Base-by-base conservation (phyloP, 306 rosid genomes). In the Pyrus bretschneideri region DNA sequence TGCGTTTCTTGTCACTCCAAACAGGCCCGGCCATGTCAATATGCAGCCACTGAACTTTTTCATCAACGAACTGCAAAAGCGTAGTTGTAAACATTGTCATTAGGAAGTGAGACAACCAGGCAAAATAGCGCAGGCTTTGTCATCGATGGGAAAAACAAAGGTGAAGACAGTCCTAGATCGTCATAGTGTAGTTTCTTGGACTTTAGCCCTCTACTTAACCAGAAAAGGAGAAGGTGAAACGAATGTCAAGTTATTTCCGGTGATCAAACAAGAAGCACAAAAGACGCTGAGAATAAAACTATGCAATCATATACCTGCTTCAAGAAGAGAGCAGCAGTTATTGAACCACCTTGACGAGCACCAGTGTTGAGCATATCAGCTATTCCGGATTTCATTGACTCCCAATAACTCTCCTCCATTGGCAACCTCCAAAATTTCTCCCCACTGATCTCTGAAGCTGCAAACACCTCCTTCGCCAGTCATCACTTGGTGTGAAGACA, bases 371-470 rank as follows among this genome's bases (percentile, higher is more conserved):
- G 83, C 99, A 92, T 96, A 83, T 96, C 99, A 45, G 99, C 99
- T 31, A 91, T 89, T 74, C 94, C 96, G 21, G 99, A 96, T 86
- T 96, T 96, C 98, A 92, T 92, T 13, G 91, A 76, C 62, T 96
- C 99, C 99, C 99, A 96, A 76, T 96, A 96, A 81, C 99, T 96
- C 67, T 92, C 98, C 82, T 96, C 99, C 83, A 96, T 9, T 9
- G 99, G 99, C 96, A 96, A 68, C 80, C 98, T 89, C 99, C 99
- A 96, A 22, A 92, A 73, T 87, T 96, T 96, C 81, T 96, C 99
- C 59, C 98, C 98, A 81, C 96, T 89, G 74, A 70, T 71, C 61
- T 92, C 93, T 29, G 99, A 85, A 81, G 99, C 98, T 63, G 87
- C 88, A 51, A 88, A 29, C 55, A 96, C 86, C 86, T 96, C 99